A percentile compares a stretch with the other conserved stretches of the same genome.
These are phyloP conservation scores for Cunninghamia lanceolata DNA, from an alignment of 75 land plant species.

Conservation along the genomic window DNA sequence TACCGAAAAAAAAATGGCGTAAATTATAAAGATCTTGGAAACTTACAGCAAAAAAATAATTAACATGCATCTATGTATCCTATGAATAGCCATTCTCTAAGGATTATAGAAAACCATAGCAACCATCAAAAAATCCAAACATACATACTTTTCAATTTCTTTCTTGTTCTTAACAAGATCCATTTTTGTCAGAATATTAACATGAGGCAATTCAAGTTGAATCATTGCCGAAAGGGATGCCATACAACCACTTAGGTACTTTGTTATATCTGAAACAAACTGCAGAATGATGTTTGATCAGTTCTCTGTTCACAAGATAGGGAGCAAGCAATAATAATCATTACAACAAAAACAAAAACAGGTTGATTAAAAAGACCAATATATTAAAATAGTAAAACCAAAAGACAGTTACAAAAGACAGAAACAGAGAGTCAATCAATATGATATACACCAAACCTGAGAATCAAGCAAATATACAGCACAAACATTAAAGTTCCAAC, in stretches of 20 bases:
- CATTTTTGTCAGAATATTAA: constrained; percentile 93
- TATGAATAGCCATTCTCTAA: background rate
- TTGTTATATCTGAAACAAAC: constrained; percentile 98
- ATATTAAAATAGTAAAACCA: background rate
- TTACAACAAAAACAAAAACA: background rate
- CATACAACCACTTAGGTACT: constrained; percentile 97
- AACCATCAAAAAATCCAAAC: background rate
- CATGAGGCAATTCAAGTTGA: constrained; percentile 90
- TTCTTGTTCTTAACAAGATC: constrained; percentile 89
- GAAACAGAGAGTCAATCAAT: background rate
- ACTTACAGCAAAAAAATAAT: background rate
- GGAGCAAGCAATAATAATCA: background rate
- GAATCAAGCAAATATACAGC: constrained; percentile 98
- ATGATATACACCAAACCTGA: constrained; percentile 53
- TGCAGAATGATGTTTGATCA: constrained; percentile 26
- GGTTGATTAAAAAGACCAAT: background rate
- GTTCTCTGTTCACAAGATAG: background rate
- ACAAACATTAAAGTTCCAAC: constrained; percentile 91
- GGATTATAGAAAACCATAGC: constrained; percentile 9
- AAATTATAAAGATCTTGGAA: background rate
- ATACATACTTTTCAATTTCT: constrained; percentile 71
- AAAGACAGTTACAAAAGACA: background rate
- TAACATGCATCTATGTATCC: background rate
- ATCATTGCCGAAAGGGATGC: constrained; percentile 99
- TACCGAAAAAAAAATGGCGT: background rate